Percentiles rank a stretch among this genome's conserved stretches.
These are phyloP conservation scores for Xanthoconium purpureum DNA, from an alignment of 768 basidiomycete species.

Conservation along the genomic window DNA sequence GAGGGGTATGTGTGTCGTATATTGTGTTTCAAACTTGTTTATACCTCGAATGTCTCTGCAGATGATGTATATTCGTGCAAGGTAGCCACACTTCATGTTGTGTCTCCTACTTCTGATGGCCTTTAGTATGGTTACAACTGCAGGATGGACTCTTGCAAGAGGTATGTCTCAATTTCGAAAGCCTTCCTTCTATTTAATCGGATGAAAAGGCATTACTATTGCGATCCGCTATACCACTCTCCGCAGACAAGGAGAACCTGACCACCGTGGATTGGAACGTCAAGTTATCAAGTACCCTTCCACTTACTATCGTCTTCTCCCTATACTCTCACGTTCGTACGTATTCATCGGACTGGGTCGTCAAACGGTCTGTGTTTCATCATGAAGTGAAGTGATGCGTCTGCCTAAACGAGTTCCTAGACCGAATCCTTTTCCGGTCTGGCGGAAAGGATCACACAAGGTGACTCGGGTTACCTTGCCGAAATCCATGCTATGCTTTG, in stretches of 20 bases:
- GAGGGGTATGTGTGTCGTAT: constrained; percentile 51
- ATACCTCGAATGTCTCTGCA: constrained; percentile 19
- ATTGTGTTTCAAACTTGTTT: background rate
- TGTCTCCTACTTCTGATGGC: background rate
- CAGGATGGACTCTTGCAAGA: constrained; percentile 64
- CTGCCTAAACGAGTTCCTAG: constrained; percentile 31
- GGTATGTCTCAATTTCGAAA: constrained; percentile 35
- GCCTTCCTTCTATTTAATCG: background rate
- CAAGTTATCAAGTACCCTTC: constrained; percentile 75
- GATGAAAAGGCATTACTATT: constrained; percentile 50
- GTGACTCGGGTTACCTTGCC: constrained; percentile 61
- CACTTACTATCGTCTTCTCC: constrained; percentile 67
- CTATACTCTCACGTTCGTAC: constrained; percentile 65
- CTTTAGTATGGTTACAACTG: constrained; percentile 58
- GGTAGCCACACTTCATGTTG: constrained; percentile 32
- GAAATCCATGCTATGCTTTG: constrained; percentile 72
- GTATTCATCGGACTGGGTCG: constrained; percentile 65
- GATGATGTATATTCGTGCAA: constrained; percentile 74
- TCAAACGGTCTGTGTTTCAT: constrained; percentile 45
- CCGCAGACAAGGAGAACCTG: constrained; percentile 60
- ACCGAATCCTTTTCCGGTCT: constrained; percentile 48
- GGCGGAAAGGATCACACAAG: constrained; percentile 45
- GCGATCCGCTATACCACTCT: constrained; percentile 72
- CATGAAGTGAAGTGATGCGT: background rate
- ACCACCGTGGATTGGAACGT: constrained; percentile 52